Percentiles rank a stretch among this genome's conserved stretches.
Evolutionary conservation across 306 rosid species (phyloP).

Genomic region (Pterocarpus macrocarpus): DNA sequence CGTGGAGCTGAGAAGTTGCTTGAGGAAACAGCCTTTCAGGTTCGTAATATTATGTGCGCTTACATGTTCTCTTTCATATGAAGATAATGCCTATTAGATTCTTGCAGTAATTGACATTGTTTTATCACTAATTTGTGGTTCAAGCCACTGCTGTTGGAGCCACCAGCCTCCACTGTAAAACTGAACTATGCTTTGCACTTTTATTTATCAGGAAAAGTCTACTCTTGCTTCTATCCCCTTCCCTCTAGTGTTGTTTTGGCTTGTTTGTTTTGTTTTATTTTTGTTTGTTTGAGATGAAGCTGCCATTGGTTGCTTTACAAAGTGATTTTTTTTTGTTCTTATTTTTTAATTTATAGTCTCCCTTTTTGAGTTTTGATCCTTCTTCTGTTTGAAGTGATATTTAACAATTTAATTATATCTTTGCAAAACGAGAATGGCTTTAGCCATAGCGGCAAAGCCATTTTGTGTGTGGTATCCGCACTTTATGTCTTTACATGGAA

Average conservation of each 20-base stretch:
- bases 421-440: conserved; percentile 17
- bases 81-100: background rate
- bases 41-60: background rate
- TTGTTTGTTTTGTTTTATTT: background rate
- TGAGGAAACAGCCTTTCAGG: conserved; percentile 14
- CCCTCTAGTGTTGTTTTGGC: background rate
- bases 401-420: background rate
- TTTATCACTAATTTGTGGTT: background rate
- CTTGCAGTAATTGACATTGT: background rate
- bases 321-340: background rate
- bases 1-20: conserved; percentile 1
- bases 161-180: background rate
- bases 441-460: conserved; percentile 37
- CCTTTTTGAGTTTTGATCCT: background rate
- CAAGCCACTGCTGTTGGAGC: background rate
- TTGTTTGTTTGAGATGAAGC: conserved; percentile 6
- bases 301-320: conserved; percentile 13
- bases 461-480: conserved; percentile 14
- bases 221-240: background rate
- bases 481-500: conserved; percentile 35
- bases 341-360: background rate
- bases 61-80: background rate
- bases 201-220: background rate
- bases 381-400: conserved; percentile 3
- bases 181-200: conserved; percentile 5